Evolutionary conservation across 2,329 filamentous ascomycete species (phyloP).

Genomic region (Cercospora sp.): DNA sequence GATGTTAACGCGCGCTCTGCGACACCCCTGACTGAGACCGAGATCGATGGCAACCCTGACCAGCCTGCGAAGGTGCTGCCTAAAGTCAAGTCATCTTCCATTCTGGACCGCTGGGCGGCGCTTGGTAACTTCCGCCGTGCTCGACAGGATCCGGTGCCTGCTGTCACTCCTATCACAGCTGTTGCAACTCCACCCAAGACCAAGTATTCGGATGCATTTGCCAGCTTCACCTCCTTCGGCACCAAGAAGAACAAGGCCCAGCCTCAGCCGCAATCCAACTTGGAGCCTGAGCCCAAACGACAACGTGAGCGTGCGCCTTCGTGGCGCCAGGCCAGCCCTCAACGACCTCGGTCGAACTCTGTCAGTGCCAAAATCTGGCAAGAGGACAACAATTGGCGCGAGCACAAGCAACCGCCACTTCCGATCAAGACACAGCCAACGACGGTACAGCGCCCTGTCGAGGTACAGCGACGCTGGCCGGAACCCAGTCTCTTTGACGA

Average conservation of each 20-base stretch:
- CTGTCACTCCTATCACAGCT: constrained; percentile 38
- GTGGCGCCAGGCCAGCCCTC: constrained; percentile 37
- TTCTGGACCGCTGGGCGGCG: constrained; percentile 83
- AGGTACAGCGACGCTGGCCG: constrained; percentile 29
- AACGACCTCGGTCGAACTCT: constrained; percentile 36
- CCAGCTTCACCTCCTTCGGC: constrained; percentile 37
- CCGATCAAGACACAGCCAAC: constrained; percentile 25
- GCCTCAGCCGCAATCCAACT: constrained; percentile 28
- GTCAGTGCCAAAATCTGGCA: constrained; percentile 44
- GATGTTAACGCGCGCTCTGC: constrained; percentile 50
- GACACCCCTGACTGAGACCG: constrained; percentile 28
- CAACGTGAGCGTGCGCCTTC: constrained; percentile 34
- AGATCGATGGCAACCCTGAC: constrained; percentile 26
- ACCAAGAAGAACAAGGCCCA: constrained; percentile 38
- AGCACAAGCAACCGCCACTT: constrained; percentile 38
- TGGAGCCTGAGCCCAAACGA: constrained; percentile 17
- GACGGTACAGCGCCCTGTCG: constrained; percentile 13
- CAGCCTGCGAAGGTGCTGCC: constrained; percentile 58
- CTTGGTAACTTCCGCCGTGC: constrained; percentile 81
- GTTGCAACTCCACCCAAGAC: constrained; percentile 40
- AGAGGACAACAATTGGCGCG: constrained; percentile 53
- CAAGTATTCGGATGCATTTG: constrained; percentile 37
- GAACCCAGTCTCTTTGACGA: constrained; percentile 41
- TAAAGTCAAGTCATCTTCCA: constrained; percentile 54
- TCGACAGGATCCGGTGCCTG: constrained; percentile 48